phyloP scores from a whole-genome alignment of 2,329 filamentous ascomycete species.

The Penicillium brasilianum region DNA sequence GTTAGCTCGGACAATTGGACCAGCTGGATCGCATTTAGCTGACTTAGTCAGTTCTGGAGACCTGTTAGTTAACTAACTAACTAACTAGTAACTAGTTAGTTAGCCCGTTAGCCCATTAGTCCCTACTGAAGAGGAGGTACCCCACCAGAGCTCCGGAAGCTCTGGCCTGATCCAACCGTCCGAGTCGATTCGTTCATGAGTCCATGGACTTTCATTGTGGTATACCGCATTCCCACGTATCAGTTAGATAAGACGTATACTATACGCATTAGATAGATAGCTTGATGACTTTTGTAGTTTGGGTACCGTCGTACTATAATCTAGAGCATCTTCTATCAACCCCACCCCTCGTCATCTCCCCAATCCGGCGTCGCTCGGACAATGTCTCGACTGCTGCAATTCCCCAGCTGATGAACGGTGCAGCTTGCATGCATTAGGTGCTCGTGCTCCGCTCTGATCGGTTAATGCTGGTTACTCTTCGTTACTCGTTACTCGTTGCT shows the following conservation, averaged over 20 bases:
- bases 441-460: background rate
- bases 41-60: no score
- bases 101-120: no score
- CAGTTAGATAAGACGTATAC: background rate
- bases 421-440: conserved; percentile 7
- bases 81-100: no score
- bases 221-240: background rate
- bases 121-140: background rate
- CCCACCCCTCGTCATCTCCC: background rate
- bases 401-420: conserved; percentile 6
- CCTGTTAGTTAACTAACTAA: no score
- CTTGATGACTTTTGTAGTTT: no score
- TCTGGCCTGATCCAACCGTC: background rate
- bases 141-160: conserved; percentile 7
- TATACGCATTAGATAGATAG: no score
- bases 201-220: no score
- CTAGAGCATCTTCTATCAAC: no score
- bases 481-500: background rate
- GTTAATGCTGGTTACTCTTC: background rate
- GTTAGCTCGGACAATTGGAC: background rate
- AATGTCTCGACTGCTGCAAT: conserved; percentile 30
- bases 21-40: no score
- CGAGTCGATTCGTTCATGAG: background rate
- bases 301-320: no score
- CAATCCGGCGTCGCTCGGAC: conserved; percentile 25